Percentiles rank a stretch among this genome's conserved stretches.
phyloP scores from a whole-genome alignment of 257 asterid genomes.

The Scutellaria baicalensis region DNA sequence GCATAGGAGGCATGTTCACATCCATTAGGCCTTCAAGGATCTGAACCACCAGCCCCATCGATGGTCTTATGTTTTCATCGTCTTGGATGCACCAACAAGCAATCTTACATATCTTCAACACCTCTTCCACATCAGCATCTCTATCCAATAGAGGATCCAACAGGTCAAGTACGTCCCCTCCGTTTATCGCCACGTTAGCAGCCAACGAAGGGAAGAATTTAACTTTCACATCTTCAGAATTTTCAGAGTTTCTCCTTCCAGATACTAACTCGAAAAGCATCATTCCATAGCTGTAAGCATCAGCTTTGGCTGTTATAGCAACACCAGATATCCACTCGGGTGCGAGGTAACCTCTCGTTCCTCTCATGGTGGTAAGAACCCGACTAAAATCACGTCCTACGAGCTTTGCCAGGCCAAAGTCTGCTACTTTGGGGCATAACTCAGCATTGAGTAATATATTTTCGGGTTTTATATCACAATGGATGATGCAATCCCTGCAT shows the following conservation, averaged over 20 bases:
- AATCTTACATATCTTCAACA: conserved; percentile 28
- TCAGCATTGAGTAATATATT: conserved; percentile 33
- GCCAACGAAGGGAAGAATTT: conserved; percentile 31
- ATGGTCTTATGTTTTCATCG: conserved; percentile 35
- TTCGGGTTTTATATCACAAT: conserved; percentile 47
- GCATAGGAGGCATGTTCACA: conserved; percentile 31
- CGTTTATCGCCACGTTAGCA: conserved; percentile 13
- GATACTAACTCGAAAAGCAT: conserved; percentile 44
- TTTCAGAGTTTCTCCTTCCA: conserved; percentile 34
- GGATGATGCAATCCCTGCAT: conserved; percentile 48
- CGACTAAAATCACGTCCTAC: conserved; percentile 45
- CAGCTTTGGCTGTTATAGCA: conserved; percentile 43
- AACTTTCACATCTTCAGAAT: conserved; percentile 20
- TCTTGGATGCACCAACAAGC: conserved; percentile 50
- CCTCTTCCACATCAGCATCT: conserved; percentile 27
- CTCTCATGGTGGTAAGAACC: conserved; percentile 42
- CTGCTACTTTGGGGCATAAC: conserved; percentile 34
- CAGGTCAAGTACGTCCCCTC: conserved; percentile 27
- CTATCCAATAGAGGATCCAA: conserved; percentile 27
- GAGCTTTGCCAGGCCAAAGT: conserved; percentile 45
- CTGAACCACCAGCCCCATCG: conserved; percentile 44
- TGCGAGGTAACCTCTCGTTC: conserved; percentile 40
- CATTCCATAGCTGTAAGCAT: conserved; percentile 46
- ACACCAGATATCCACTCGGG: conserved; percentile 46
- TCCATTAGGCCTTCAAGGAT: conserved; percentile 42